Conservation (phyloP, 257 asterid genomes). For the Nicotiana paniculata region DNA sequence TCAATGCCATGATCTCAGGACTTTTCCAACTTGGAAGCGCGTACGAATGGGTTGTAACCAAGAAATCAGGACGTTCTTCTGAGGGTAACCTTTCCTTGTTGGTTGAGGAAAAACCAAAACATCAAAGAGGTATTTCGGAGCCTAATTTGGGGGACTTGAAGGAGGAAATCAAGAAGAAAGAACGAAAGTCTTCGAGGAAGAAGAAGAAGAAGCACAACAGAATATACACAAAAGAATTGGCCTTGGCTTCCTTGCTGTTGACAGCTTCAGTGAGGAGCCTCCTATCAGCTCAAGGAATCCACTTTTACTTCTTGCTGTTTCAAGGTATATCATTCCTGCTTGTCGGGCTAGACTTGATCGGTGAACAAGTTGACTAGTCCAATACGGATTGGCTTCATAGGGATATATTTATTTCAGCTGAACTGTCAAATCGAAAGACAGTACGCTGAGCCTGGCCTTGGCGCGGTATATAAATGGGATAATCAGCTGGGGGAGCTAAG, state of each 20-base stretch:
- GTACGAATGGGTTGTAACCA: conserved; percentile 92
- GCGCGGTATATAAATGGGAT: neutral
- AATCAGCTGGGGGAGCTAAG: neutral
- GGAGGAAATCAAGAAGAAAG: conserved; percentile 40
- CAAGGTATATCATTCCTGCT: conserved; percentile 87
- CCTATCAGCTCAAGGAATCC: conserved; percentile 91
- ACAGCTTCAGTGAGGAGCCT: conserved; percentile 80
- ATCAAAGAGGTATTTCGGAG: conserved; percentile 56
- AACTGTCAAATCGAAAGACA: neutral
- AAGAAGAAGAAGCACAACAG: conserved; percentile 63
- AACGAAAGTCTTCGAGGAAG: conserved; percentile 28
- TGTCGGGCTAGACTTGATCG: conserved; percentile 86
- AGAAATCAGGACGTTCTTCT: conserved; percentile 81
- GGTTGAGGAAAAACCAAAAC: conserved; percentile 40
- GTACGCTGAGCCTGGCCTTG: neutral
- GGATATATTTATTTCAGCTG: neutral
- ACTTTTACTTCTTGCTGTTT: conserved; percentile 85
- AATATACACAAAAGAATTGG: conserved; percentile 71
- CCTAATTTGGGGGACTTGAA: conserved; percentile 61
- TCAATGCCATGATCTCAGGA: conserved; percentile 91
- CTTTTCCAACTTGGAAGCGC: conserved; percentile 91
- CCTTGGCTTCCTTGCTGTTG: conserved; percentile 66
- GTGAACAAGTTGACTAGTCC: conserved; percentile 60
- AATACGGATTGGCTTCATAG: neutral
- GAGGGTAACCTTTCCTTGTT: conserved; percentile 63